Percentiles rank a stretch among this genome's conserved stretches.
phyloP scores from a whole-genome alignment of 306 rosid species.

The Aeschynomene evenia region DNA sequence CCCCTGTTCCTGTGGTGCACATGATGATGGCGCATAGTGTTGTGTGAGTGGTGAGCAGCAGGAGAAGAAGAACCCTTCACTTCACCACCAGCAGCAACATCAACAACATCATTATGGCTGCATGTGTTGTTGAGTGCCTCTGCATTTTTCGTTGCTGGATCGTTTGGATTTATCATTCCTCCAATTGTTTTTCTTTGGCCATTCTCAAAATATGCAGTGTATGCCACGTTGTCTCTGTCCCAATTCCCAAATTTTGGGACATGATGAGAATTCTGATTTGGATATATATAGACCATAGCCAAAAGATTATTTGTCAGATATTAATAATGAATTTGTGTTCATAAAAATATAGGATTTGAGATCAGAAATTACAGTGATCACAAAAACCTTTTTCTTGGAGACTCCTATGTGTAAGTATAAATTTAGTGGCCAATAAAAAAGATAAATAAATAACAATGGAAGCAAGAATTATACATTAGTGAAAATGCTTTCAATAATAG shows the following conservation, averaged over 20 bases:
- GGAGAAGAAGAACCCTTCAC: neutral
- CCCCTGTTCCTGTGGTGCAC: conserved; percentile 13
- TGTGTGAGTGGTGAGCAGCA: too few relatives aligned
- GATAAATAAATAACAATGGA: too few relatives aligned
- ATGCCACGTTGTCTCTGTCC: conserved; percentile 34
- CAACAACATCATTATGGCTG: neutral
- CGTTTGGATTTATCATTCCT: conserved; percentile 20
- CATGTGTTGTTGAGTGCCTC: conserved; percentile 8
- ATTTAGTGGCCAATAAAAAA: too few relatives aligned
- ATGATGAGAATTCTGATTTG: conserved; percentile 14
- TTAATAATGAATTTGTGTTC: neutral
- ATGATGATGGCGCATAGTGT: neutral
- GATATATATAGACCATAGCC: neutral
- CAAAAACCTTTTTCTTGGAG: too few relatives aligned
- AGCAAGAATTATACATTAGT: too few relatives aligned
- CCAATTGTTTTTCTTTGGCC: conserved; percentile 25
- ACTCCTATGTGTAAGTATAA: too few relatives aligned
- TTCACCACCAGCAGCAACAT: conserved; percentile 1
- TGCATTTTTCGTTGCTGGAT: conserved; percentile 32
- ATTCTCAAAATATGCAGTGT: conserved; percentile 33
- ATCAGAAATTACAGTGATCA: neutral
- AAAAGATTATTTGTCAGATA: neutral
- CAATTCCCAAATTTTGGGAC: conserved; percentile 38
- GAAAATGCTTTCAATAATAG: neutral
- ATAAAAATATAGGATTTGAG: neutral